Evolutionary conservation across 2,329 filamentous ascomycete species (phyloP), one percentile per base, ranked within the genome.

Genomic region (Eutypella sp.): DNA sequence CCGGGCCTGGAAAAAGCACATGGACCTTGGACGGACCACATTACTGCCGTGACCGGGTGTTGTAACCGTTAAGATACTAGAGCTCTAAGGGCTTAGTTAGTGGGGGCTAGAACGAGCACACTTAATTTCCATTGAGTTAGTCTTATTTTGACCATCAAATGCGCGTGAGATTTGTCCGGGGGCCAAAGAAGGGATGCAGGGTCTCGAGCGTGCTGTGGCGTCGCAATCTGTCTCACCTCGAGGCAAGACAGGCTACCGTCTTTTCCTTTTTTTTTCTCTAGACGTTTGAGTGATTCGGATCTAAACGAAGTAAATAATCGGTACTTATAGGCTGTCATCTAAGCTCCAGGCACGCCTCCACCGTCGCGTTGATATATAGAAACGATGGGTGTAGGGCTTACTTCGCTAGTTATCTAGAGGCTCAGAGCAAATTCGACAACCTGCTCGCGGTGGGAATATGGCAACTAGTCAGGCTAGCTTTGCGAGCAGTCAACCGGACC

Each of bases 401-500:
- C 13, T 8, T 13, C 25, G 7, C 7, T 29, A 29, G 25, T 8
- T 29, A 8, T 29, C 25, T 13, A 29, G 13, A 29, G 25, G 25
- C 25, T 29, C 25, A 29, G 25, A 13, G 13, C 8, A 29, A 29
- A n/a, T n/a, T n/a, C n/a, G n/a, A n/a, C n/a, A n/a, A n/a, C n/a
- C n/a, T n/a, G n/a, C n/a, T n/a, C n/a, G n/a, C n/a, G n/a, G n/a
- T n/a, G n/a, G n/a, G n/a, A n/a, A n/a, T n/a, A n/a, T n/a, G n/a
- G n/a, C 13, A 13, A 13, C 25, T 13, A 29, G 25, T 13, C 25
- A 29, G 13, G 25, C 25, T 29, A 69, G 66, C 48, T 52, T 68
- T 23, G 64, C 65, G 34, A 69, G 65, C 58, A 68, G 61, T 47
- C 58, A 64, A 33, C 66, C 64, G 16, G 67, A 69, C 23, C 58